phyloP scores from a whole-genome alignment of 768 basidiomycete genomes.

The Psilocybe azurescens region DNA sequence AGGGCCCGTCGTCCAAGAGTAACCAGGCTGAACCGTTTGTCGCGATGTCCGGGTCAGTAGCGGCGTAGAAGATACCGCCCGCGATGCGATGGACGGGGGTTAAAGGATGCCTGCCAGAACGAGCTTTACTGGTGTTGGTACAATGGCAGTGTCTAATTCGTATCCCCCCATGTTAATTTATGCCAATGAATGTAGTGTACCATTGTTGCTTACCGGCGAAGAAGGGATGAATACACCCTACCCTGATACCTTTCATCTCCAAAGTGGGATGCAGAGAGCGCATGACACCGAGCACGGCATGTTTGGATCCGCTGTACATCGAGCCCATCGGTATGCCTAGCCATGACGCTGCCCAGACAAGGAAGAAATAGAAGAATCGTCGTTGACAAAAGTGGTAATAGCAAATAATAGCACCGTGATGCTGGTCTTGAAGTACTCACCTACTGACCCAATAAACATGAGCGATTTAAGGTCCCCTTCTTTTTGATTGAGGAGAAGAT shows the following conservation, averaged over 20 bases:
- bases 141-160: conserved; percentile 51
- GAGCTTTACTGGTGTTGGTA: conserved; percentile 43
- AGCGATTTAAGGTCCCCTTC: conserved; percentile 50
- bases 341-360: conserved; percentile 50
- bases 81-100: conserved; percentile 53
- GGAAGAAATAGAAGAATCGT: neutral
- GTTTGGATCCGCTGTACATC: conserved; percentile 58
- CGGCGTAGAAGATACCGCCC: conserved; percentile 56
- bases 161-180: conserved; percentile 2
- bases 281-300: conserved; percentile 59
- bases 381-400: too few species aligned
- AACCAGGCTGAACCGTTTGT: conserved; percentile 54
- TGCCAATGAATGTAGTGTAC: neutral
- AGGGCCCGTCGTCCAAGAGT: conserved; percentile 54
- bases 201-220: conserved; percentile 48
- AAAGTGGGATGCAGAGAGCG: conserved; percentile 46
- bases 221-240: conserved; percentile 56
- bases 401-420: too few species aligned
- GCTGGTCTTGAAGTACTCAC: conserved; percentile 29
- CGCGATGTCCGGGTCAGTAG: conserved; percentile 47
- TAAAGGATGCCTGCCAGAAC: conserved; percentile 52
- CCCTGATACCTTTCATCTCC: conserved; percentile 42
- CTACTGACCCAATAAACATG: conserved; percentile 60
- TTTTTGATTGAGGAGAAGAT: conserved; percentile 45
- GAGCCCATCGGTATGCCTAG: conserved; percentile 44